Evolutionary conservation across 1,284 basidiomycete genomes (phyloP).

Genomic region (Trametes hirsuta): DNA sequence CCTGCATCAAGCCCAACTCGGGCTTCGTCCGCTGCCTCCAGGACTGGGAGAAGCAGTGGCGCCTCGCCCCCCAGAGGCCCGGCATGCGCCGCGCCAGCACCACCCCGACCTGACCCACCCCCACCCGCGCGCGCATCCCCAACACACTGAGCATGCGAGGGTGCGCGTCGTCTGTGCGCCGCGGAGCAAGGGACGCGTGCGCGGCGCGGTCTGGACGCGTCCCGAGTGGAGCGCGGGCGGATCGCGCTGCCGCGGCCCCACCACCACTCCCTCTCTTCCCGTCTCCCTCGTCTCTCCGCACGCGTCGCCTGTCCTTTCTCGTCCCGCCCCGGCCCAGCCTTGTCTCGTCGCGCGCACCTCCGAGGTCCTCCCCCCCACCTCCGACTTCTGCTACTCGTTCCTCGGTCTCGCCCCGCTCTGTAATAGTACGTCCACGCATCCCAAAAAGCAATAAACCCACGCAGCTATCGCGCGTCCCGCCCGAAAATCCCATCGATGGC

Average conservation of each 20-base stretch:
- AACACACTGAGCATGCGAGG: no score
- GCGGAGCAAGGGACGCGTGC: not conserved
- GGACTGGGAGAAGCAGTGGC: conserved; percentile 33
- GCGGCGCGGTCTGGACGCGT: conserved; percentile 1
- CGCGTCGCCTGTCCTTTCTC: no score
- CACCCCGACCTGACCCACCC: conserved; percentile 17
- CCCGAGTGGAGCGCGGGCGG: conserved; percentile 5
- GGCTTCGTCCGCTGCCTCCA: conserved; percentile 45
- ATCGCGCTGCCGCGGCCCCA: conserved; percentile 2
- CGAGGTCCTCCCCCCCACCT: not conserved
- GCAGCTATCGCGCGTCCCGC: no score
- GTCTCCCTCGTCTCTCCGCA: not conserved
- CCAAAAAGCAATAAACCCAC: not conserved
- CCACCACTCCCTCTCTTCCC: not conserved
- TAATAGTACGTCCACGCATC: not conserved
- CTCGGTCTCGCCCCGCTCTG: not conserved
- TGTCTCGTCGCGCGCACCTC: not conserved
- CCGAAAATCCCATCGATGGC: not conserved
- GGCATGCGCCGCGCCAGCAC: conserved; percentile 26
- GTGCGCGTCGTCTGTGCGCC: not conserved
- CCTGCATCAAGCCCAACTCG: conserved; percentile 72
- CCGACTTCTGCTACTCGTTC: not conserved
- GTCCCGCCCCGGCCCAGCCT: not conserved
- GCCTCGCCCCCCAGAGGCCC: conserved; percentile 20
- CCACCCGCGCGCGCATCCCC: not conserved